A percentile compares a stretch with the other conserved stretches of the same genome.
phyloP scores from a whole-genome alignment of 2,329 filamentous ascomycete genomes.

The Polytolypa hystricis region DNA sequence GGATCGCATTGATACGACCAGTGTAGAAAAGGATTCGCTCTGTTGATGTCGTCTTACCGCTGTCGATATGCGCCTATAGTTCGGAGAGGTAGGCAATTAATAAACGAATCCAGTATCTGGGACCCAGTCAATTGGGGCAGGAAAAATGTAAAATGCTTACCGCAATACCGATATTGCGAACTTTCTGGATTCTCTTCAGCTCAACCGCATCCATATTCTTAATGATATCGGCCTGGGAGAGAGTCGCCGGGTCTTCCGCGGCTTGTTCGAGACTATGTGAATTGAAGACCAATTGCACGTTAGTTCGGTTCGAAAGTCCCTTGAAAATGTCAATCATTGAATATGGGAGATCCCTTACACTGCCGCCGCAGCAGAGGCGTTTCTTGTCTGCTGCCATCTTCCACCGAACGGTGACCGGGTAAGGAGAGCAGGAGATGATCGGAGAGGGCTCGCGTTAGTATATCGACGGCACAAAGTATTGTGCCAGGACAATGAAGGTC shows the following conservation, averaged over 20 bases:
- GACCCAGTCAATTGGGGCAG: too few species aligned
- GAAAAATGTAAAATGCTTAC: conserved; percentile 37
- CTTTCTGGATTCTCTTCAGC: conserved; percentile 61
- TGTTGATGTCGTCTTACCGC: conserved; percentile 91
- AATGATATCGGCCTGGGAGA: conserved; percentile 57
- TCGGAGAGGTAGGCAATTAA: conserved; percentile 7
- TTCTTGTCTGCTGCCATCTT: conserved; percentile 33
- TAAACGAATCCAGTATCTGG: neutral
- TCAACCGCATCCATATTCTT: conserved; percentile 74
- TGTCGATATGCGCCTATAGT: conserved; percentile 75
- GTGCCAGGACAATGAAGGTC: conserved; percentile 23
- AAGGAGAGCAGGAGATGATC: conserved; percentile 21
- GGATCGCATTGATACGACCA: conserved; percentile 89
- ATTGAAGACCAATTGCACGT: too few species aligned
- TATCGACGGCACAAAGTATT: conserved; percentile 29
- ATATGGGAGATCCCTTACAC: conserved; percentile 25
- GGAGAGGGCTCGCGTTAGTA: conserved; percentile 26
- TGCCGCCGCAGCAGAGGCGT: conserved; percentile 32
- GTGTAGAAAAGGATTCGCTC: conserved; percentile 98
- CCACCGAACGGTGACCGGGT: conserved; percentile 28
- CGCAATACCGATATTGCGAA: conserved; percentile 97
- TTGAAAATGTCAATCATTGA: too few species aligned
- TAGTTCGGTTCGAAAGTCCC: too few species aligned
- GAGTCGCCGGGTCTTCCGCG: conserved; percentile 42
- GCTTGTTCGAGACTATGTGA: conserved; percentile 44